Evolutionary conservation across 768 basidiomycete species (phyloP).

Genomic region (Mycena floridula): DNA sequence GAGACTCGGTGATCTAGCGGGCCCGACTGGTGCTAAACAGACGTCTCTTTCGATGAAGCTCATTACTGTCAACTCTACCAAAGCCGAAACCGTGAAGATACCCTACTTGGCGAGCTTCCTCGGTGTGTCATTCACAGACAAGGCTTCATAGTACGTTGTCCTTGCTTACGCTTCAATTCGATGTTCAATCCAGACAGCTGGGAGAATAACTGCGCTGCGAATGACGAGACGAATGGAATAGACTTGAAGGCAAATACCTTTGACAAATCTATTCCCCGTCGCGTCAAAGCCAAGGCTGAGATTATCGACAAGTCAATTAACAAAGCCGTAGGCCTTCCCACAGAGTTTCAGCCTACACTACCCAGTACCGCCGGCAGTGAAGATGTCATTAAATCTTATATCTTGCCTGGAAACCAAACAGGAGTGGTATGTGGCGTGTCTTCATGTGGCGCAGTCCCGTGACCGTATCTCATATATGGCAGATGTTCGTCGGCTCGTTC

Average conservation of each 20-base stretch:
- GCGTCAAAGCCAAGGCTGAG: conserved; percentile 21
- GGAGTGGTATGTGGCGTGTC: conserved; percentile 50
- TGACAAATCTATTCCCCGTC: conserved; percentile 2
- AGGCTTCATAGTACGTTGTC: conserved; percentile 40
- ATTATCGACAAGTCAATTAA: conserved; percentile 37
- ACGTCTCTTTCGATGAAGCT: conserved; percentile 42
- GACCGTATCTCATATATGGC: not conserved
- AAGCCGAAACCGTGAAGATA: conserved; percentile 40
- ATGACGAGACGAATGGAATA: conserved; percentile 41
- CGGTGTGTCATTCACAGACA: conserved; percentile 45
- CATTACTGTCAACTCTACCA: conserved; percentile 38
- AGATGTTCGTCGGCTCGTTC: conserved; percentile 63
- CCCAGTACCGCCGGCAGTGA: conserved; percentile 38
- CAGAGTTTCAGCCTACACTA: conserved; percentile 39
- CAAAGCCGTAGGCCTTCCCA: conserved; percentile 39
- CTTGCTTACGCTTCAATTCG: not conserved
- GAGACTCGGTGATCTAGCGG: conserved; percentile 46
- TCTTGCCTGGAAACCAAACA: conserved; percentile 49
- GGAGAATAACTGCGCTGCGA: conserved; percentile 52
- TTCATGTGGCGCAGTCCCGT: no score
- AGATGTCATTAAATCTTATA: conserved; percentile 50
- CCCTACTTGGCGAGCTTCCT: conserved; percentile 46
- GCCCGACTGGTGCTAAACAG: conserved; percentile 41
- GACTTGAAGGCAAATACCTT: conserved; percentile 25
- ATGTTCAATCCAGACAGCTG: conserved; percentile 33